Conservation (phyloP, 2,329 filamentous ascomycete species). For the Cylindrodendrum hubeiense region DNA sequence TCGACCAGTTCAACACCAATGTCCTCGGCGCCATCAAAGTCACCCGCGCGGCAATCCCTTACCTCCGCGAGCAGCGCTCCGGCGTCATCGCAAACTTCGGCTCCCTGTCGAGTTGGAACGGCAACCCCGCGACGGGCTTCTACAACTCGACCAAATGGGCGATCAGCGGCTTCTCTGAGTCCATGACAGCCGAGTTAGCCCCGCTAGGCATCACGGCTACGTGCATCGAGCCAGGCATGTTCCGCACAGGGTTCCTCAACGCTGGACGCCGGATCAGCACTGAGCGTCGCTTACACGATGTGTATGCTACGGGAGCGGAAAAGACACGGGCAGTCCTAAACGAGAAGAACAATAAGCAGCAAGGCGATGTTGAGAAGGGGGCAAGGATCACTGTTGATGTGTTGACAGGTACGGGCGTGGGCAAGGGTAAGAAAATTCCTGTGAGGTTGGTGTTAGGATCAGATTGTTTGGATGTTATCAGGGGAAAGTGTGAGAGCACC, state of each 20-base stretch:
- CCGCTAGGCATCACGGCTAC: slow-evolving; percentile 55
- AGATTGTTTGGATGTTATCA: slow-evolving; percentile 57
- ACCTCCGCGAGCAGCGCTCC: slow-evolving; percentile 51
- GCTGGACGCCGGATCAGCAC: slow-evolving; percentile 27
- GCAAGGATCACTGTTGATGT: slow-evolving; percentile 65
- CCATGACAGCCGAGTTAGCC: slow-evolving; percentile 53
- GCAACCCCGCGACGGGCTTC: slow-evolving; percentile 34
- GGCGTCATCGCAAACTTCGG: slow-evolving; percentile 56
- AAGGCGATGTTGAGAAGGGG: slow-evolving; percentile 66
- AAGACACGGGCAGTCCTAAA: slow-evolving; percentile 20
- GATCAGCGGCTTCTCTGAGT: slow-evolving; percentile 55
- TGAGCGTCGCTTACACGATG: slow-evolving; percentile 15
- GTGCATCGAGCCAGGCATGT: slow-evolving; percentile 31
- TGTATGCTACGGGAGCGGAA: slow-evolving; percentile 18
- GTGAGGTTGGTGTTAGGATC: slow-evolving; percentile 64
- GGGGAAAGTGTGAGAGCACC: slow-evolving; percentile 57
- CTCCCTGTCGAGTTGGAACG: slow-evolving; percentile 54
- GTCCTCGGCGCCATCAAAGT: slow-evolving; percentile 61
- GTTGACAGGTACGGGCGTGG: slow-evolving; percentile 63
- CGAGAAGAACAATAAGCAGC: slow-evolving; percentile 33
- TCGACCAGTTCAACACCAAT: slow-evolving; percentile 59
- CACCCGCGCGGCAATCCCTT: slow-evolving; percentile 57
- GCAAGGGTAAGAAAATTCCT: slow-evolving; percentile 61
- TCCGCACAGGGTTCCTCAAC: slow-evolving; percentile 34
- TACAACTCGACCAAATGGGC: slow-evolving; percentile 56